Evolutionary conservation across 202 grass and related monocot species (phyloP), one percentile per base, ranked within the genome.

Genomic region (Zoysia matrella): DNA sequence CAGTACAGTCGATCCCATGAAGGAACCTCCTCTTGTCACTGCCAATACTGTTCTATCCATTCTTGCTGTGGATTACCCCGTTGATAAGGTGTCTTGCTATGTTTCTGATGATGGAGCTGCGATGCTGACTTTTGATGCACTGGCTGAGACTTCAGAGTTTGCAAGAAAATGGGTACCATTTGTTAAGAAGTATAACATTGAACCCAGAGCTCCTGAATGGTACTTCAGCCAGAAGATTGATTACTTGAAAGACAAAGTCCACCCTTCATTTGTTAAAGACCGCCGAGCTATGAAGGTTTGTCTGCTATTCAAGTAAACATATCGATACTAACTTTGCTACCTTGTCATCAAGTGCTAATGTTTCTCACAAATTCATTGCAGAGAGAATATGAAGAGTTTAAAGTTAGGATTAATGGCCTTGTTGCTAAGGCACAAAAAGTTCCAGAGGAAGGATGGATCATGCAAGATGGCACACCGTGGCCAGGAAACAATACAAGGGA

Each of bases 161-260:
- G 94, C 92, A 77, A 98, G 95, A 82, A 98, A 98, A 88, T 98
- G 95, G 95, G 95, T 95, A 60, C 95, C 95, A 61, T 98, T 98
- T 13, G 85, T 90, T 79, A 98, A 95, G 80, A 98, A 95, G 74
- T 98, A 98, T 77, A 92, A 55, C 50, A 95, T 98, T 75, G 95
- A 98, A 63, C 95, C 95, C 67, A 93, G 95, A 79, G 95, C 95
- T 69, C 95, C 95, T 80, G 95, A 98, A 74, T 98, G 79, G 79
- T 98, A 95, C 88, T 84, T 98, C 36, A 44, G 18, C 77, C 90
- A 92, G 85, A 98, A 98, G 84, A 95, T 98, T 85, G 96, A 98
- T 91, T 98, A 98, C 87, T 83, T 98, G 87, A 98, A 98, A 81
- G 96, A 98, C 81, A 98, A 98, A 89, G 92, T 98, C 54, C 96